These are phyloP conservation scores for Ceratocystis alfenasii DNA, from an alignment of 2,329 filamentous ascomycete genomes.

Conservation along the genomic window DNA sequence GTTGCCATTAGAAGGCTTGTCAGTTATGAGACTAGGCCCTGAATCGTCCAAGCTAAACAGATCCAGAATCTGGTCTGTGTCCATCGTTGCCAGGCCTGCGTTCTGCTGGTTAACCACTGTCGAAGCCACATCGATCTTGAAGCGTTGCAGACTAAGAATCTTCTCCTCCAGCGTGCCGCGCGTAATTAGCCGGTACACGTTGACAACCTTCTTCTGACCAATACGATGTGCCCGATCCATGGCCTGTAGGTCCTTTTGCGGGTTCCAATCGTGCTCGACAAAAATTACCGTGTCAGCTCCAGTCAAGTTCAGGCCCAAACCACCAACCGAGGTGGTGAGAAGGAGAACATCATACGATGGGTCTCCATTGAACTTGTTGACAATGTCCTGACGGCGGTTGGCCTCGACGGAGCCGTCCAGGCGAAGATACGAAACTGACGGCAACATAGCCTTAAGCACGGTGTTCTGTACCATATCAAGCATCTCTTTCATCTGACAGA, in stretches of 20 bases:
- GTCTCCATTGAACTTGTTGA: constrained; percentile 97
- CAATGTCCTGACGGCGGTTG: constrained; percentile 87
- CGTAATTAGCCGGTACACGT: constrained; percentile 94
- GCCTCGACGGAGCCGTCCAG: constrained; percentile 89
- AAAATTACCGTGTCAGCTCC: constrained; percentile 98
- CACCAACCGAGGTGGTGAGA: constrained; percentile 88
- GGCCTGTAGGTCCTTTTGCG: constrained; percentile 93
- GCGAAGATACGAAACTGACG: constrained; percentile 83
- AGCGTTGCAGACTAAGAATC: constrained; percentile 92
- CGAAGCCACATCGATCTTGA: constrained; percentile 97
- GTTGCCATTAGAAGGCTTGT: constrained; percentile 31
- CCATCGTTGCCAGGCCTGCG: constrained; percentile 85
- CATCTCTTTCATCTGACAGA: constrained; percentile 99
- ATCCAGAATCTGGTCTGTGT: constrained; percentile 95
- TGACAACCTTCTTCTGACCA: constrained; percentile 98
- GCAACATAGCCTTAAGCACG: constrained; percentile 81
- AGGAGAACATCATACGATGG: constrained; percentile 91
- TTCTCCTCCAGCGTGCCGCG: constrained; percentile 95
- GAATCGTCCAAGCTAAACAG: constrained; percentile 84
- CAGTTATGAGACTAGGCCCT: constrained; percentile 52
- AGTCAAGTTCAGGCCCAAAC: constrained; percentile 85
- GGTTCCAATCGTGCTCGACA: constrained; percentile 99
- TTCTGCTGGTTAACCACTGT: constrained; percentile 99
- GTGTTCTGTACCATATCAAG: constrained; percentile 96
- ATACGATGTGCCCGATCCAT: constrained; percentile 99